Evolutionary conservation across 2,329 filamentous ascomycete genomes (phyloP).

Genomic region (Grosmannia huntii): DNA sequence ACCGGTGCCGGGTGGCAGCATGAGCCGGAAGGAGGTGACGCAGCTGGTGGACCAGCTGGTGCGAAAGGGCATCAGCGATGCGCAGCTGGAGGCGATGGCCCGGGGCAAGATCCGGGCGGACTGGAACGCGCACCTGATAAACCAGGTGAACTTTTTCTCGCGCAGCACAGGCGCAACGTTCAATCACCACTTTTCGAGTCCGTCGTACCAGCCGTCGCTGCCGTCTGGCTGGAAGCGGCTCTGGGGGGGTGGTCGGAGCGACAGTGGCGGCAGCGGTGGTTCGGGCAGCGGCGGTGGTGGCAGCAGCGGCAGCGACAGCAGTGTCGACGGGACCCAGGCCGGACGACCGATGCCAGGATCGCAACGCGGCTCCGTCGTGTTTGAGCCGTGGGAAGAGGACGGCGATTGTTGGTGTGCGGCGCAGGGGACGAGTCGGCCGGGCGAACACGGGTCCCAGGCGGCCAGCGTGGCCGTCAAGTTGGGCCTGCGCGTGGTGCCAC

Average conservation of each 20-base stretch:
- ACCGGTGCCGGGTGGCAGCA: constrained; percentile 12
- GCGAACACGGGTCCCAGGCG: constrained; percentile 7
- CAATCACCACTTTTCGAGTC: constrained; percentile 47
- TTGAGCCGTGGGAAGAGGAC: constrained; percentile 60
- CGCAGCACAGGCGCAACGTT: constrained; percentile 52
- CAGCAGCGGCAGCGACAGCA: background rate
- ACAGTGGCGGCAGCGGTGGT: background rate
- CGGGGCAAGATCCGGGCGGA: constrained; percentile 32
- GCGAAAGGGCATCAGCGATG: constrained; percentile 28
- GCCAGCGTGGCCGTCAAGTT: constrained; percentile 48
- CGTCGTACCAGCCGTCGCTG: constrained; percentile 27
- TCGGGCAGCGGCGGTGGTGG: background rate
- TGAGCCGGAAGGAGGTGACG: constrained; percentile 28
- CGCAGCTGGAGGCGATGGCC: constrained; percentile 33
- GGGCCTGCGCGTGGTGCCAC: constrained; percentile 45
- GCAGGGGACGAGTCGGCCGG: background rate
- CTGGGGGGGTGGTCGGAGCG: background rate
- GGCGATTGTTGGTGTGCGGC: constrained; percentile 80
- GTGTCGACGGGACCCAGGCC: constrained; percentile 11
- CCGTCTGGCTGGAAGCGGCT: constrained; percentile 11
- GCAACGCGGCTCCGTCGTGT: constrained; percentile 30
- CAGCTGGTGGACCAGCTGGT: constrained; percentile 28
- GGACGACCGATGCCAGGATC: constrained; percentile 12
- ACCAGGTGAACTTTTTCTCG: constrained; percentile 63
- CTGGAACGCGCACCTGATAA: constrained; percentile 30